Percentiles rank a stretch among this genome's conserved stretches.
phyloP scores from a whole-genome alignment of 2,329 filamentous ascomycete species.

The Aspergillus eucalypticola region DNA sequence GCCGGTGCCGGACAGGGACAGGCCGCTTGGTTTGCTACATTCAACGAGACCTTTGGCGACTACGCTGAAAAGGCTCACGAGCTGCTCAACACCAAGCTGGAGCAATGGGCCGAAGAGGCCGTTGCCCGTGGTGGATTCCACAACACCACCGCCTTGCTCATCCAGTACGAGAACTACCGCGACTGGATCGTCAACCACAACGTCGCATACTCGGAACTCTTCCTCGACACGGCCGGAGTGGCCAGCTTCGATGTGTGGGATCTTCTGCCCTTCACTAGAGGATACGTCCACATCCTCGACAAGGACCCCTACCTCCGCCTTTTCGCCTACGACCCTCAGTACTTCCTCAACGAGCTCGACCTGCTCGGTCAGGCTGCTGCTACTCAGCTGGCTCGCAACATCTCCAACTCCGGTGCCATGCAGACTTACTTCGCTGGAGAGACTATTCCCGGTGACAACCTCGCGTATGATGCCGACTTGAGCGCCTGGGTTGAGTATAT shows the following conservation, averaged over 20 bases:
- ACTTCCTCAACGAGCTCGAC: slow-evolving; percentile 31
- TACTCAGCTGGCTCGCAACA: slow-evolving; percentile 27
- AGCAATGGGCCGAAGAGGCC: slow-evolving; percentile 29
- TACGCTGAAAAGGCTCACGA: slow-evolving; percentile 16
- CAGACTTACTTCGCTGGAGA: slow-evolving; percentile 21
- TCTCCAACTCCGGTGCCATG: slow-evolving; percentile 23
- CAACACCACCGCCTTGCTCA: slow-evolving; percentile 25
- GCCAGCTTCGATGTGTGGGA: slow-evolving; percentile 32
- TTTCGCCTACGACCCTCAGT: slow-evolving; percentile 27
- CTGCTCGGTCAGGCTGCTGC: slow-evolving; percentile 30
- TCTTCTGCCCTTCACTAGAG: slow-evolving; percentile 33
- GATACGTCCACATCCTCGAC: slow-evolving; percentile 24
- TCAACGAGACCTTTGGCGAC: slow-evolving; percentile 29
- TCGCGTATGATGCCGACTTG: slow-evolving; percentile 21
- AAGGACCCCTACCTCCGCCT: slow-evolving; percentile 29
- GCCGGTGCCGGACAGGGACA: slow-evolving; percentile 27
- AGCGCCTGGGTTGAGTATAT: slow-evolving; percentile 28
- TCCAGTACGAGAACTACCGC: slow-evolving; percentile 31
- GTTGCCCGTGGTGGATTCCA: slow-evolving; percentile 30
- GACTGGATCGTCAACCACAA: slow-evolving; percentile 30
- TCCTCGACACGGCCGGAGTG: slow-evolving; percentile 27
- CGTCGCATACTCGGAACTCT: slow-evolving; percentile 30
- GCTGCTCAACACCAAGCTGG: slow-evolving; percentile 28
- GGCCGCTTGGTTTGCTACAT: slow-evolving; percentile 30
- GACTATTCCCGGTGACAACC: slow-evolving; percentile 16